phyloP scores from a whole-genome alignment of 106 monocot genomes.

The Dioscorea alata region DNA sequence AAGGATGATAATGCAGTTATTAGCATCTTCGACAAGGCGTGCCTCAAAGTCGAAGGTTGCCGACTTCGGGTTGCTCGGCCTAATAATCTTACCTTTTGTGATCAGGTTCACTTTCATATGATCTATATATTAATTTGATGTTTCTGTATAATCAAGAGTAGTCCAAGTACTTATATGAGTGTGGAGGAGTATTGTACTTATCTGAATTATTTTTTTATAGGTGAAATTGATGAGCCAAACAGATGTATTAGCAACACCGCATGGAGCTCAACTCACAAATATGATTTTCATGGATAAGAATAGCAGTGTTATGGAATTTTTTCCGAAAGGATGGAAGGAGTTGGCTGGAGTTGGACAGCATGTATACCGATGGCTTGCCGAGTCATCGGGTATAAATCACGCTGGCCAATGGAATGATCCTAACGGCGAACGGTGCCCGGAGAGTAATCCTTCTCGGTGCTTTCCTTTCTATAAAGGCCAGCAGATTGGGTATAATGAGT shows the following conservation, averaged over 20 bases:
- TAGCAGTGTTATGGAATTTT: conserved; percentile 87
- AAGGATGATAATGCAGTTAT: conserved; percentile 57
- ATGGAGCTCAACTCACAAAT: conserved; percentile 84
- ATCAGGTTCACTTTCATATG: conserved; percentile 26
- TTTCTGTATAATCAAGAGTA: too few species aligned
- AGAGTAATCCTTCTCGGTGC: conserved; percentile 17
- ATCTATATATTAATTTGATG: too few species aligned
- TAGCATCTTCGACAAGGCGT: conserved; percentile 43
- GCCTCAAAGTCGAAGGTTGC: conserved; percentile 48
- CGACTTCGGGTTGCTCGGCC: conserved; percentile 22
- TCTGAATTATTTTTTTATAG: conserved; percentile 12
- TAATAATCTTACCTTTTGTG: conserved; percentile 72
- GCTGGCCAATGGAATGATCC: conserved; percentile 53
- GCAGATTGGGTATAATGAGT: conserved; percentile 52
- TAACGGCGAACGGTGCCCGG: conserved; percentile 32
- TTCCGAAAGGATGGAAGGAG: conserved; percentile 74
- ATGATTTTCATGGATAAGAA: conserved; percentile 74
- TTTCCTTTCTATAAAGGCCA: conserved; percentile 49
- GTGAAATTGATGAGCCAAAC: conserved; percentile 57
- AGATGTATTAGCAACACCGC: conserved; percentile 52
- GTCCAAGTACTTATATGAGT: background rate
- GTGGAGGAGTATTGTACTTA: too few species aligned
- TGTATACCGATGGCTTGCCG: conserved; percentile 62
- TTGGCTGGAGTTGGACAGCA: conserved; percentile 60
- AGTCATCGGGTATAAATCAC: conserved; percentile 48